Percentiles rank a stretch among this genome's conserved stretches.
Evolutionary conservation across 306 rosid species (phyloP).

Genomic region (Castanopsis chinensis): DNA sequence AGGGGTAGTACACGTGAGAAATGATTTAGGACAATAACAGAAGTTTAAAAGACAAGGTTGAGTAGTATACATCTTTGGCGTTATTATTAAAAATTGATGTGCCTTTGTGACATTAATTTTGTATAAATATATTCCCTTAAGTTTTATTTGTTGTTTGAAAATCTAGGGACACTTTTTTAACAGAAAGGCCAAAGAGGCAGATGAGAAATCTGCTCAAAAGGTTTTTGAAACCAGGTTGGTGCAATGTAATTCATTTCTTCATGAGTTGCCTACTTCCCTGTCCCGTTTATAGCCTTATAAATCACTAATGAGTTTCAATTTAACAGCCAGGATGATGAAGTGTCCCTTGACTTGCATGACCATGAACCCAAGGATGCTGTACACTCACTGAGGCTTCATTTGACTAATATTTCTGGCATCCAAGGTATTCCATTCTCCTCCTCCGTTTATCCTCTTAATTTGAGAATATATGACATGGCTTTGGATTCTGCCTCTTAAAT

Average conservation of each 20-base stretch:
- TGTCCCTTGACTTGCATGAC: constrained; percentile 35
- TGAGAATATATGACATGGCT: background rate
- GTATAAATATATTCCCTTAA: background rate
- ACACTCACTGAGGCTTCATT: constrained; percentile 24
- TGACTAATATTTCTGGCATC: constrained; percentile 34
- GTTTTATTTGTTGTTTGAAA: background rate
- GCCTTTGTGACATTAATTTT: background rate
- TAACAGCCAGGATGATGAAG: constrained; percentile 17
- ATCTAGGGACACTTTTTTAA: constrained; percentile 33
- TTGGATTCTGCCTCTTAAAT: background rate
- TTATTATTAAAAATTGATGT: background rate
- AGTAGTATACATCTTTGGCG: background rate
- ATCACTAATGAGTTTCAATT: constrained; percentile 5
- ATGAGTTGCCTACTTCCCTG: background rate
- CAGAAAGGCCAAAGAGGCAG: constrained; percentile 38
- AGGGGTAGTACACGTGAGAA: background rate
- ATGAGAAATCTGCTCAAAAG: constrained; percentile 32
- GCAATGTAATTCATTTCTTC: background rate
- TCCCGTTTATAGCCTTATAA: background rate
- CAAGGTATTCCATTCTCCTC: constrained; percentile 11
- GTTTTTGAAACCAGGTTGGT: constrained; percentile 26
- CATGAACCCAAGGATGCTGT: constrained; percentile 35
- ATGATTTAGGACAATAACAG: background rate
- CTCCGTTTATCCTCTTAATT: background rate
- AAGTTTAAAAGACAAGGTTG: background rate